A percentile compares a stretch with the other conserved stretches of the same genome.
Conservation (phyloP, 371 early-diverging fungal genomes). For the Nematocida ironsii region DNA sequence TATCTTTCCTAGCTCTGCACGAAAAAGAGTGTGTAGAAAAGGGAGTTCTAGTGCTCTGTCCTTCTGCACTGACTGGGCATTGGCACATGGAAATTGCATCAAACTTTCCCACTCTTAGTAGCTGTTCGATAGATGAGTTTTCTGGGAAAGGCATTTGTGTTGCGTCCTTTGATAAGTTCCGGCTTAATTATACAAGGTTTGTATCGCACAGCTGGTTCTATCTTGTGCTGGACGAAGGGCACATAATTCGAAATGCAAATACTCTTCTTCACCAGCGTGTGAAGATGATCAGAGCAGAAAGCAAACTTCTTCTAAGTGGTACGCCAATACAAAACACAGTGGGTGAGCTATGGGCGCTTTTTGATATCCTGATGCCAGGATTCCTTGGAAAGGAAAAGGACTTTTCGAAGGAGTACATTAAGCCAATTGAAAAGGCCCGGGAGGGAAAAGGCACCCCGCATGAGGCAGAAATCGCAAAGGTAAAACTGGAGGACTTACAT, state of each 20-base stretch:
- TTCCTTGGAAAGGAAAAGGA: slow-evolving; percentile 73
- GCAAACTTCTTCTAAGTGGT: slow-evolving; percentile 86
- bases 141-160: slow-evolving; percentile 18
- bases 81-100: slow-evolving; percentile 85
- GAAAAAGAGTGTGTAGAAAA: neutral
- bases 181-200: slow-evolving; percentile 84
- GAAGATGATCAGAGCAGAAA: slow-evolving; percentile 77
- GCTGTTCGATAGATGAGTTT: slow-evolving; percentile 20
- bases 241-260: slow-evolving; percentile 89
- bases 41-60: slow-evolving; percentile 89
- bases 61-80: slow-evolving; percentile 88
- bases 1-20: slow-evolving; percentile 58
- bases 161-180: slow-evolving; percentile 79
- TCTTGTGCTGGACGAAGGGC: slow-evolving; percentile 96
- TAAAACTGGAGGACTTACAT: slow-evolving; percentile 81
- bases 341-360: slow-evolving; percentile 72
- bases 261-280: slow-evolving; percentile 83
- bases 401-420: slow-evolving; percentile 53
- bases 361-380: slow-evolving; percentile 84
- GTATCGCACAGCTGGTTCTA: slow-evolving; percentile 79
- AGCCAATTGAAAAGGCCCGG: slow-evolving; percentile 73
- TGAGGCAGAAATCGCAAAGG: slow-evolving; percentile 60
- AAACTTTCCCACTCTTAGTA: slow-evolving; percentile 39
- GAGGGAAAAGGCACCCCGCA: slow-evolving; percentile 52
- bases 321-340: slow-evolving; percentile 96